Base-by-base conservation (phyloP, 306 rosid species). In the Lupinus albus region DNA sequence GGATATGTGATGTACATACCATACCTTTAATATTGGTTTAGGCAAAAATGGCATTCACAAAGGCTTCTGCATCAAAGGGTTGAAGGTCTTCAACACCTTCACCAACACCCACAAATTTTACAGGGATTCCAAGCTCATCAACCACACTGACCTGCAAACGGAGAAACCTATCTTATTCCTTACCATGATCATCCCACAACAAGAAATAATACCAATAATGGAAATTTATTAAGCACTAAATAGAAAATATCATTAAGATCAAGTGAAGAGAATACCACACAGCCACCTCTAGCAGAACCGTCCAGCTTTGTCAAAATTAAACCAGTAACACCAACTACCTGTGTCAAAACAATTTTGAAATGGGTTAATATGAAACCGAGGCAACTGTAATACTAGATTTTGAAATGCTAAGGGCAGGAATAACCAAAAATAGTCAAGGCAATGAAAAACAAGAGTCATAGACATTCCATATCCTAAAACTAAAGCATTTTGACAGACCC, bases 231-330 rank as follows among this genome's bases (percentile, higher is more conserved):
- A 17, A 55, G 45, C 16, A 8, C 39, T 25, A 16, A 64, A 70
- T 36, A 13, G 3, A 49, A 61, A 47, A 18, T 56, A 76, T 61
- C n/a, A 28, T 10, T 45, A 46, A 74, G 57, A 48, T 44, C 17
- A 73, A 52, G 48, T 54, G 52, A 41, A 75, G 76, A 67, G 59
- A 82, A 51, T 85, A 89, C 98, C 96, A 92, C 96, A 53, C 98
- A 92, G 77, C 98, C 98, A 68, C 98, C 98, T 86, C 98, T 83
- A 10, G 98, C 98, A 58, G 98, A 83, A 75, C 98, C 98, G 75
- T 92, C 98, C 63, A 89, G 86, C 75, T 89, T 92, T 66, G 96
- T 89, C 87, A 92, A 78, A 72, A 92, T 76, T 61, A 92, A 86
- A 70, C 96, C 98, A n/a, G 93, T 89, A 15, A 92, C 77, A 28